A percentile compares a stretch with the other conserved stretches of the same genome.
These are phyloP conservation scores for Ochetophila trinervis DNA, from an alignment of 306 rosid species.

Conservation along the genomic window DNA sequence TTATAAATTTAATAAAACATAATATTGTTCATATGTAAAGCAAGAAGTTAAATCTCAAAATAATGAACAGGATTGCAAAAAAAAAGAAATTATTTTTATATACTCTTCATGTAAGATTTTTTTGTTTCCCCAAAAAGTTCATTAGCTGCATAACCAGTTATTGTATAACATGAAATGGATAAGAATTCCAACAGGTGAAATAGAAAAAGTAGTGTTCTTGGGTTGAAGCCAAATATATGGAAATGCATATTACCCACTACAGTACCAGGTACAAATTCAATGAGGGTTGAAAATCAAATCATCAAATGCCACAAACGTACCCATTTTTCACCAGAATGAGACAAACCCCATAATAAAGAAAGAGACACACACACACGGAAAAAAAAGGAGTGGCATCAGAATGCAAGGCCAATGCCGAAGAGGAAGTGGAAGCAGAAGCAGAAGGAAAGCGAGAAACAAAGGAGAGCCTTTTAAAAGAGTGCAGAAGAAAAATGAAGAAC, in stretches of 20 bases:
- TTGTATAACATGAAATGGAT: too few species aligned
- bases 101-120: too few species aligned
- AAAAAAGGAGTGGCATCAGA: constrained; percentile 8
- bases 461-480: constrained; percentile 22
- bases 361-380: too few species aligned
- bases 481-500: constrained; percentile 43
- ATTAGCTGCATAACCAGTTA: too few species aligned
- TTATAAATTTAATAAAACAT: too few species aligned
- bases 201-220: too few species aligned
- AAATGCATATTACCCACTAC: background rate
- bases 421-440: background rate
- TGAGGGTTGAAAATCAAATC: background rate
- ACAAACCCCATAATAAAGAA: background rate
- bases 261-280: background rate
- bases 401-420: constrained; percentile 7
- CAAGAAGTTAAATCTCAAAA: background rate
- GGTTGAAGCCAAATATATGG: too few species aligned
- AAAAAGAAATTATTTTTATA: too few species aligned
- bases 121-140: too few species aligned
- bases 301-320: background rate
- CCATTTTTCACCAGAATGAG: background rate
- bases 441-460: constrained; percentile 1
- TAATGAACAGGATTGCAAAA: background rate
- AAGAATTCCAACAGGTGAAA: too few species aligned
- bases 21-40: too few species aligned